phyloP scores from a whole-genome alignment of 805 yeast species.

The Wickerhamiella lipophila region DNA sequence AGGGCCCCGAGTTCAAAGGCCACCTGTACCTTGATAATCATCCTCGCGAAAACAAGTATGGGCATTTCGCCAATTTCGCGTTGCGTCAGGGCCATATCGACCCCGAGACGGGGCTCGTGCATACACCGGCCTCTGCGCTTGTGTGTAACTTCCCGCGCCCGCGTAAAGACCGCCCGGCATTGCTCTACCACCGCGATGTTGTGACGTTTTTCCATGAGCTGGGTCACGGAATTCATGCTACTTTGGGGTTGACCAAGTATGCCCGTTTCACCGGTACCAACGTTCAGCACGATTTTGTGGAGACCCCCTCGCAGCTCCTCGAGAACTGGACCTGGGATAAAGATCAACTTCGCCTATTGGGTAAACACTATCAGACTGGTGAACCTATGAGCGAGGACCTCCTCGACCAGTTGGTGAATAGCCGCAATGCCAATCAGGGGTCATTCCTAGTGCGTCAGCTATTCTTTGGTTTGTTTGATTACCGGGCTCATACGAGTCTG shows the following conservation, averaged over 20 bases:
- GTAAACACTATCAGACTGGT: constrained; percentile 52
- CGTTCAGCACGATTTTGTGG: constrained; percentile 78
- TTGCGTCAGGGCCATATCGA: constrained; percentile 11
- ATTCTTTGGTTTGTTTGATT: constrained; percentile 68
- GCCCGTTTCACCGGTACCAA: constrained; percentile 64
- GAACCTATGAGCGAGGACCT: constrained; percentile 45
- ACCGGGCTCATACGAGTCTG: constrained; percentile 43
- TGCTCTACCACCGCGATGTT: constrained; percentile 65
- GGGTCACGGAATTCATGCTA: constrained; percentile 78
- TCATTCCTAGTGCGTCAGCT: constrained; percentile 60
- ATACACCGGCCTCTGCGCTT: constrained; percentile 62
- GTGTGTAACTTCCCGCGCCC: constrained; percentile 81
- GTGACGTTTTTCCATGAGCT: constrained; percentile 80
- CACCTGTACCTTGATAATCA: constrained; percentile 71
- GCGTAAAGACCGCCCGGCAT: constrained; percentile 52
- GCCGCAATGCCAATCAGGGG: constrained; percentile 70
- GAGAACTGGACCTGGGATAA: constrained; percentile 82
- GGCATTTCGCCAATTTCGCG: constrained; percentile 71
- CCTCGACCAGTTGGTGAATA: constrained; percentile 43
- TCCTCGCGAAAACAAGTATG: constrained; percentile 77
- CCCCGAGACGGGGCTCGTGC: constrained; percentile 18
- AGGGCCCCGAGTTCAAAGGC: constrained; percentile 60
- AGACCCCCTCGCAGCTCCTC: constrained; percentile 81
- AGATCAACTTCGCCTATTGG: constrained; percentile 42
- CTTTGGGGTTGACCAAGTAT: constrained; percentile 52